Base-by-base conservation (phyloP, 805 yeast genomes). In the Candida oleophila region DNA sequence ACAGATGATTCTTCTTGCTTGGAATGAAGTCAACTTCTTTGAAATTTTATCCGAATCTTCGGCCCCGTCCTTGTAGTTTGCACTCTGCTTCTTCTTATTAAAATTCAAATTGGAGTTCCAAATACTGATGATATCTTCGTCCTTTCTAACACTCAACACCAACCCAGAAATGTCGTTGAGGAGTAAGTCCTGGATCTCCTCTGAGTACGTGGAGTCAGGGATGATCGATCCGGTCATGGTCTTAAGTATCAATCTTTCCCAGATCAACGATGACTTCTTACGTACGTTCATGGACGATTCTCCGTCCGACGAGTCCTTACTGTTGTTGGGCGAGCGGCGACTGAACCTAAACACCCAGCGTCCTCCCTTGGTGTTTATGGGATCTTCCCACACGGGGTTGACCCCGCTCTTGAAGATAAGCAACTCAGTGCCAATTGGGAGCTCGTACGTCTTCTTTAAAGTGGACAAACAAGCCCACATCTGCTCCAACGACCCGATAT, bases 361-460 rank as follows among this genome's bases (percentile, higher is more conserved):
- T 2, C 88, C 87, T 33, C 87, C 87, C 43, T 70, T 66, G 49
- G 74, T 63, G 57, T 82, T 82, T 42, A 73, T 66, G 7, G 83
- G 82, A 56, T 83, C 87, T 57, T 82, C 87, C 87, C 88, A 82
- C 42, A 80, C 77, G 9, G 88, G 88, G 52, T 77, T 76, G 33
- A 81, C 72, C 2, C 84, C 85, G 28, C 74, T 65, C 52, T 81
- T 80, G 65, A 83, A 83, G 8, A 83, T 61, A 49, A 80, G 77
- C 45, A 77, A 68, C 57, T 82, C 85, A 21, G 81, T 69, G 18
- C 81, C 81, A 41, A 62, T 60, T 16, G 68, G 62, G 47, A 77
- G 61, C 35, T 69, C 71, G 42, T 59, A 59, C 1, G 76, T 60
- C 35, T 60, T 62, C 51, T 71, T 73, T 47, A 80, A 55, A 22